A percentile compares a stretch with the other conserved stretches of the same genome.
Conservation (phyloP, 1,284 basidiomycete species). For the Porphyrellus sp. region DNA sequence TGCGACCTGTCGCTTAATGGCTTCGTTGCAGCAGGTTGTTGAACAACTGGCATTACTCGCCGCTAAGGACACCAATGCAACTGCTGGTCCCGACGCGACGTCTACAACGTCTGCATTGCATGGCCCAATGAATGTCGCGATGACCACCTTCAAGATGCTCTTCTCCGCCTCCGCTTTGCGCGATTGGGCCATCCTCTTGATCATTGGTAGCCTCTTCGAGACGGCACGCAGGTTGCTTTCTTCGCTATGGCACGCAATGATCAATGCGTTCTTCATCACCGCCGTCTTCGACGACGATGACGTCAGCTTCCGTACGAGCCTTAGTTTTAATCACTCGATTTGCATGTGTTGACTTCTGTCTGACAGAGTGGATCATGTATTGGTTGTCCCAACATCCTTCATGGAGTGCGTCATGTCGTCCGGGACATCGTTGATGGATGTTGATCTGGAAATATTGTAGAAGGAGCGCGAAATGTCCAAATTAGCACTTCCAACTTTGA, state of each 20-base stretch:
- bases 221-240: conserved; percentile 47
- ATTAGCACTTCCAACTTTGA: conserved; percentile 44
- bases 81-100: conserved; percentile 1
- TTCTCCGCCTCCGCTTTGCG: conserved; percentile 51
- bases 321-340: neutral
- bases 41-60: conserved; percentile 30
- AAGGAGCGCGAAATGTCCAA: conserved; percentile 49
- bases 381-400: conserved; percentile 57
- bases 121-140: conserved; percentile 21
- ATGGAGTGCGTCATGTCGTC: conserved; percentile 25
- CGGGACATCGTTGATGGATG: neutral
- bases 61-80: conserved; percentile 14
- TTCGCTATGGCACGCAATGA: conserved; percentile 42
- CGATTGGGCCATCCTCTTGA: conserved; percentile 64
- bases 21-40: conserved; percentile 30
- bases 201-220: conserved; percentile 61
- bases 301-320: conserved; percentile 49
- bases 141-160: conserved; percentile 40
- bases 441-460: conserved; percentile 25
- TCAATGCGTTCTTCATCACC: conserved; percentile 59
- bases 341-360: conserved; percentile 6
- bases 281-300: conserved; percentile 61
- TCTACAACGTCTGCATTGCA: neutral
- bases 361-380: conserved; percentile 56
- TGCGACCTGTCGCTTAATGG: neutral